A percentile compares a stretch with the other conserved stretches of the same genome.
Conservation (phyloP, 2,329 filamentous ascomycete genomes). For the Dothideomycetidae sp. region DNA sequence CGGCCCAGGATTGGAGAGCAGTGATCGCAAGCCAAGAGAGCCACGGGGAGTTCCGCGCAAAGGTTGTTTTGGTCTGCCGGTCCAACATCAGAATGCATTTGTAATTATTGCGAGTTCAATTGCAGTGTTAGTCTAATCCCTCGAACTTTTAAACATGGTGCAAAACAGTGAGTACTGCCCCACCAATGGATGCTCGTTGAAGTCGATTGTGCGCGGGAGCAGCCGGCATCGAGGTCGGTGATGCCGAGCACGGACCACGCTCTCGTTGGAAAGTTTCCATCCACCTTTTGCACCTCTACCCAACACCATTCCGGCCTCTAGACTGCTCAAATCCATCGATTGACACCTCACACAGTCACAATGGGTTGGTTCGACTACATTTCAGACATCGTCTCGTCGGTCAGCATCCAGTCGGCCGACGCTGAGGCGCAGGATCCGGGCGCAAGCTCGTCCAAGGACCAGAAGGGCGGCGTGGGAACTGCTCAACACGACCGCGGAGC, state of each 20-base stretch:
- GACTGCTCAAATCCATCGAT: conserved; percentile 1
- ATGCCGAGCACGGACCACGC: conserved; percentile 8
- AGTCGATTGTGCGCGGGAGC: conserved; percentile 8
- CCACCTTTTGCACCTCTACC: conserved; percentile 8
- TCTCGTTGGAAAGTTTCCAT: conserved; percentile 9
- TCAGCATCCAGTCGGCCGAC: conserved; percentile 46
- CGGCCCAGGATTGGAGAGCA: conserved; percentile 47
- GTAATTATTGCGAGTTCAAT: too few relatives aligned
- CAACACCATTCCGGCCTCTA: not conserved
- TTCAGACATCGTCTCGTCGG: conserved; percentile 50
- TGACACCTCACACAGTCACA: conserved; percentile 16
- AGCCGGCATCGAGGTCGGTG: too few relatives aligned
- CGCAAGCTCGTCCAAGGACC: conserved; percentile 29
- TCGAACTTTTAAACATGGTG: too few relatives aligned
- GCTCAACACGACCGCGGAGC: conserved; percentile 20
- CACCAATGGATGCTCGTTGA: conserved; percentile 1
- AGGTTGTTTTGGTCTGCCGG: too few relatives aligned
- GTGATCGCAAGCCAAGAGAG: too few relatives aligned
- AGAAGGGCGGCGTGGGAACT: conserved; percentile 16
- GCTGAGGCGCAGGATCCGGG: conserved; percentile 44
- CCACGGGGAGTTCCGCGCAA: too few relatives aligned
- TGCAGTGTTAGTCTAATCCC: too few relatives aligned
- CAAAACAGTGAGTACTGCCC: not conserved
- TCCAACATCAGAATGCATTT: too few relatives aligned
- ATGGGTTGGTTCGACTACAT: conserved; percentile 54